These are phyloP conservation scores for Lyophyllum decastes DNA, from an alignment of 768 basidiomycete genomes.

Conservation along the genomic window DNA sequence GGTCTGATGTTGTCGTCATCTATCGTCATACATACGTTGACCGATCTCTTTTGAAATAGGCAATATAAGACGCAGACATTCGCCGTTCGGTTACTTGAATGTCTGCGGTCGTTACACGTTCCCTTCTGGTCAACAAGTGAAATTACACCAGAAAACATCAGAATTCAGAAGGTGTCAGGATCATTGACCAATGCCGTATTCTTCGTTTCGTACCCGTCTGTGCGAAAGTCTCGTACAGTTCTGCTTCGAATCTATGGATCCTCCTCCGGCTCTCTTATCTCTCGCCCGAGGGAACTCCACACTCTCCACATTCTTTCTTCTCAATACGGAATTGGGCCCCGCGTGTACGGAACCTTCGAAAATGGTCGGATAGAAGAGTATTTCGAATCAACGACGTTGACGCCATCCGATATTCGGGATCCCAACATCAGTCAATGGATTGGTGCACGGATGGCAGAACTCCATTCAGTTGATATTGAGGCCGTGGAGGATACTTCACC, in stretches of 20 bases:
- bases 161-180: slow-evolving; percentile 83
- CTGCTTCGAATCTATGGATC: slow-evolving; percentile 92
- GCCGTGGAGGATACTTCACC: slow-evolving; percentile 53
- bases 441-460: slow-evolving; percentile 92
- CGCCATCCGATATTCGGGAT: slow-evolving; percentile 76
- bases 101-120: slow-evolving; percentile 55
- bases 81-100: slow-evolving; percentile 52
- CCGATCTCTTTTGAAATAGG: slow-evolving; percentile 38
- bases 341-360: slow-evolving; percentile 91
- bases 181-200: slow-evolving; percentile 95
- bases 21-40: slow-evolving; percentile 19
- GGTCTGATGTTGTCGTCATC: slow-evolving; percentile 35
- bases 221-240: slow-evolving; percentile 57
- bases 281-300: slow-evolving; percentile 82
- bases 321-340: slow-evolving; percentile 84
- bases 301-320: slow-evolving; percentile 90
- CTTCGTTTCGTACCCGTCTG: slow-evolving; percentile 80
- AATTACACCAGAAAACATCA: slow-evolving; percentile 49
- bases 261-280: slow-evolving; percentile 84
- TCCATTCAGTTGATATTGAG: slow-evolving; percentile 88
- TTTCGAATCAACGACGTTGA: slow-evolving; percentile 85
- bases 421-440: slow-evolving; percentile 80
- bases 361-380: slow-evolving; percentile 97
- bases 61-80: slow-evolving; percentile 65
- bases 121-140: slow-evolving; percentile 57